phyloP scores from a whole-genome alignment of 108 stramenopile genomes.

The Thalassiosira profunda region DNA sequence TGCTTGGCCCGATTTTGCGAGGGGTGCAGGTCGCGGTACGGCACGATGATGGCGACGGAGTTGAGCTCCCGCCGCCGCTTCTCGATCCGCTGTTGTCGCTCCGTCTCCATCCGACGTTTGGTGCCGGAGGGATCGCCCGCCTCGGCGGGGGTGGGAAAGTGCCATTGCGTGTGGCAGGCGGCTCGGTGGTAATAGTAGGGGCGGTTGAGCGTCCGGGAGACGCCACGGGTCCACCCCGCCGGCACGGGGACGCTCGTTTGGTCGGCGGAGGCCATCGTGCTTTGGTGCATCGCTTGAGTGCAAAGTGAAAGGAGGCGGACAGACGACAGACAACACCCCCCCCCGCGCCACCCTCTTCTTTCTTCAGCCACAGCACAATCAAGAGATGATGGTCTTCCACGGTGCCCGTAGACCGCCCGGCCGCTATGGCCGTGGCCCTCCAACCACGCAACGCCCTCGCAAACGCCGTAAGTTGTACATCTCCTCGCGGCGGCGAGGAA shows the following conservation, averaged over 20 bases:
- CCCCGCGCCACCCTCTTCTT: too few species aligned
- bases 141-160: constrained; percentile 87
- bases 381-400: too few species aligned
- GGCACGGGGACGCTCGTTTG: constrained; percentile 58
- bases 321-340: too few species aligned
- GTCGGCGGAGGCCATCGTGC: background rate
- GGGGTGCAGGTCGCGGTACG: constrained; percentile 93
- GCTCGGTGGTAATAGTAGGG: constrained; percentile 76
- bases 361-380: too few species aligned
- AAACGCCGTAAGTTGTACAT: too few species aligned
- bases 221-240: constrained; percentile 81
- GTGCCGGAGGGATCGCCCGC: constrained; percentile 78
- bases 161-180: constrained; percentile 92
- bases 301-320: too few species aligned
- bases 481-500: too few species aligned
- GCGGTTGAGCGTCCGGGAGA: constrained; percentile 74
- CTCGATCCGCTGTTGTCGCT: constrained; percentile 31
- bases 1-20: constrained; percentile 94
- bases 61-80: constrained; percentile 12
- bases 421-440: too few species aligned
- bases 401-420: too few species aligned
- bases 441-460: too few species aligned
- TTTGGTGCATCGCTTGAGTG: too few species aligned
- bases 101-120: constrained; percentile 57
- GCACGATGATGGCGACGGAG: constrained; percentile 95